phyloP scores from a whole-genome alignment of 768 basidiomycete genomes.

The Russula sp. region DNA sequence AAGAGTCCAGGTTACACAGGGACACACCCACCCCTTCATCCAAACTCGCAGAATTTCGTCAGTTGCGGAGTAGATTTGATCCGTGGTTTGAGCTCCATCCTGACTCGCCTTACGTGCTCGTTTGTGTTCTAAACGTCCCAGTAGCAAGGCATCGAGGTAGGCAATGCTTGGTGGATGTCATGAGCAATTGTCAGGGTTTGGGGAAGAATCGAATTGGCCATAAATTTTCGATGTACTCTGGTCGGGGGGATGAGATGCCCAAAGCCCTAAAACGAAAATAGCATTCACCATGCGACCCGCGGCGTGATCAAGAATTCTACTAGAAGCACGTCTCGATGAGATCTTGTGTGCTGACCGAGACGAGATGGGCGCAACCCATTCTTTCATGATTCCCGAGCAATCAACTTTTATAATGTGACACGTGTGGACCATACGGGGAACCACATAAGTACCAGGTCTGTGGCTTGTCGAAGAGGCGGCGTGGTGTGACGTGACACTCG shows the following conservation, averaged over 20 bases:
- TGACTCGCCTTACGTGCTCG: background rate
- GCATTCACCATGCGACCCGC: slow-evolving; percentile 7
- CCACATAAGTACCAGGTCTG: slow-evolving; percentile 1
- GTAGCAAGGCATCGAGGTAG: background rate
- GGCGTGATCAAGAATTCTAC: slow-evolving; percentile 4
- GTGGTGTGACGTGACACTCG: background rate
- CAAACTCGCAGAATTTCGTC: background rate
- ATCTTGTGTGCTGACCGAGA: slow-evolving; percentile 4
- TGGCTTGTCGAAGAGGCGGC: background rate
- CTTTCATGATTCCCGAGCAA: slow-evolving; percentile 3
- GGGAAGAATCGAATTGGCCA: background rate
- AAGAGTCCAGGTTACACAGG: too few relatives aligned
- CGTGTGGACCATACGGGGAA: slow-evolving; percentile 1
- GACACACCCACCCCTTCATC: too few relatives aligned
- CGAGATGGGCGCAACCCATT: slow-evolving; percentile 4
- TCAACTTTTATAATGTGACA: slow-evolving; percentile 1
- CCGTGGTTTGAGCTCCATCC: background rate
- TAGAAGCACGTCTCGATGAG: background rate
- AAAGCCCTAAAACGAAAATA: background rate
- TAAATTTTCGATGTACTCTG: background rate
- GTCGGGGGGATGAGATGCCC: background rate
- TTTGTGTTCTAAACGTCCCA: background rate
- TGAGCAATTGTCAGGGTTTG: background rate
- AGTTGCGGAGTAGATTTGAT: background rate
- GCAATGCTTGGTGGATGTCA: background rate